These are phyloP conservation scores for Pinguiococcus pyrenoidosus DNA, from an alignment of 108 stramenopile genomes.

Conservation along the genomic window DNA sequence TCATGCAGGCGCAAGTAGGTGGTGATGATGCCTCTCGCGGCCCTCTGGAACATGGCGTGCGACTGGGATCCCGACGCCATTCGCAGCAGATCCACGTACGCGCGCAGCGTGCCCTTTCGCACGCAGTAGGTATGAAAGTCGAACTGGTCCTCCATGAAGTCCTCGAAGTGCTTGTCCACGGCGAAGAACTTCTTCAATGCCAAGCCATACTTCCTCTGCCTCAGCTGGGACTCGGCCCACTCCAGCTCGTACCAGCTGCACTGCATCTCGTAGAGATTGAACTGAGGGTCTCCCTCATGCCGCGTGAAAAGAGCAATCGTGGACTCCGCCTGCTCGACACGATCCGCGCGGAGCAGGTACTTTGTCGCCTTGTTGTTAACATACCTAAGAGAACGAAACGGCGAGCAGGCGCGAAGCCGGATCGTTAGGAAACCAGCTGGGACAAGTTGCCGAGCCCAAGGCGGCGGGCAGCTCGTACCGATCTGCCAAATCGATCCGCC, in stretches of 20 bases:
- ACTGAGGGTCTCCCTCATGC: constrained; percentile 83
- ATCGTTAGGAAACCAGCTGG: no score
- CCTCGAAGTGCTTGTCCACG: constrained; percentile 85
- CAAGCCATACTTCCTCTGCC: constrained; percentile 6
- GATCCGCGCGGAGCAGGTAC: constrained; percentile 75
- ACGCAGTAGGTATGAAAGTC: constrained; percentile 96
- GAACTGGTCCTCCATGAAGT: constrained; percentile 93
- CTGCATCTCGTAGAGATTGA: constrained; percentile 92
- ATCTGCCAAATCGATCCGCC: constrained; percentile 84
- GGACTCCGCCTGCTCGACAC: constrained; percentile 23
- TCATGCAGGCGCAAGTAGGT: constrained; percentile 61
- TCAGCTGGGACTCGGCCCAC: constrained; percentile 46
- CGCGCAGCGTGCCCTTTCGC: constrained; percentile 83
- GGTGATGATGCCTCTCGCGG: constrained; percentile 55
- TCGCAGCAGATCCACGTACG: constrained; percentile 71
- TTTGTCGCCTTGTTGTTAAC: constrained; percentile 95
- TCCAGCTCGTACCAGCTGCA: constrained; percentile 92
- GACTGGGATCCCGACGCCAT: constrained; percentile 53
- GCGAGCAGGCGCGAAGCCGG: no score
- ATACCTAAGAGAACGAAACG: no score
- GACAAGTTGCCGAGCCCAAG: no score
- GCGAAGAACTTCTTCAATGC: constrained; percentile 53
- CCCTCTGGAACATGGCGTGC: constrained; percentile 59
- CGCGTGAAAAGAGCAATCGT: constrained; percentile 37
- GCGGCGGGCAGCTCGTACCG: no score